Conservation (phyloP, 164 flowering plant genomes). For the Houttuynia cordata region DNA sequence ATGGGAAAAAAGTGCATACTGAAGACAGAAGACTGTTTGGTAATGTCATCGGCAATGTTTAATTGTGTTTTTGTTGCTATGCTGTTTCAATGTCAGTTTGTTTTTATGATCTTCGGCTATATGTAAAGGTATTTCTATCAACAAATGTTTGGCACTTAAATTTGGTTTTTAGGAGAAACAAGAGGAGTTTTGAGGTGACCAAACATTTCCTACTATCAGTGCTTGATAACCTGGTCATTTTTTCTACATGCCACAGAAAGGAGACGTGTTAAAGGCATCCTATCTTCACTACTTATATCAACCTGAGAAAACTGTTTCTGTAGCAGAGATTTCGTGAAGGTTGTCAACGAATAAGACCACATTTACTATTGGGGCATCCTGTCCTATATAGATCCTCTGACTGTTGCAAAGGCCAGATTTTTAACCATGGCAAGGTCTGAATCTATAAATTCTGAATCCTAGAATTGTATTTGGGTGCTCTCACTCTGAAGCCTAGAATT, state of each 20-base stretch:
- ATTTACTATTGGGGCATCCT: conserved; percentile 76
- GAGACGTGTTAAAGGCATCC: conserved; percentile 65
- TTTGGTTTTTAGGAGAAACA: too few relatives aligned
- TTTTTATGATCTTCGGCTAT: too few relatives aligned
- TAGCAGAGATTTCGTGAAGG: conserved; percentile 62
- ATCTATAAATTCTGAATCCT: too few relatives aligned
- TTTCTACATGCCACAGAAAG: conserved; percentile 66
- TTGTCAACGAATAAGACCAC: conserved; percentile 91
- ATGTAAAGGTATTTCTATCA: too few relatives aligned
- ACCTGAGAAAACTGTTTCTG: conserved; percentile 49
- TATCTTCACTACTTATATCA: conserved; percentile 52
- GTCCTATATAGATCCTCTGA: conserved; percentile 52
- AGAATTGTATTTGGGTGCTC: conserved; percentile 69
- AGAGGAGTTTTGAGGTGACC: neutral
- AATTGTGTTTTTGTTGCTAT: too few relatives aligned
- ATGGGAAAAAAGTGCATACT: too few relatives aligned
- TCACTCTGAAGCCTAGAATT: conserved; percentile 70
- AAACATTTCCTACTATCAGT: too few relatives aligned
- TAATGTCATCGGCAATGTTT: too few relatives aligned
- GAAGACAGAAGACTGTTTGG: too few relatives aligned
- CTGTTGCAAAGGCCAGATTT: conserved; percentile 66
- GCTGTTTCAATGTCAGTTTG: too few relatives aligned
- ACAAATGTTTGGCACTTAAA: too few relatives aligned
- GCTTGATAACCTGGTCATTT: neutral
- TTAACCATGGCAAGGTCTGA: conserved; percentile 81